Conservation (phyloP, 495 filamentous ascomycete genomes). For the Sordaria brevicollis region DNA sequence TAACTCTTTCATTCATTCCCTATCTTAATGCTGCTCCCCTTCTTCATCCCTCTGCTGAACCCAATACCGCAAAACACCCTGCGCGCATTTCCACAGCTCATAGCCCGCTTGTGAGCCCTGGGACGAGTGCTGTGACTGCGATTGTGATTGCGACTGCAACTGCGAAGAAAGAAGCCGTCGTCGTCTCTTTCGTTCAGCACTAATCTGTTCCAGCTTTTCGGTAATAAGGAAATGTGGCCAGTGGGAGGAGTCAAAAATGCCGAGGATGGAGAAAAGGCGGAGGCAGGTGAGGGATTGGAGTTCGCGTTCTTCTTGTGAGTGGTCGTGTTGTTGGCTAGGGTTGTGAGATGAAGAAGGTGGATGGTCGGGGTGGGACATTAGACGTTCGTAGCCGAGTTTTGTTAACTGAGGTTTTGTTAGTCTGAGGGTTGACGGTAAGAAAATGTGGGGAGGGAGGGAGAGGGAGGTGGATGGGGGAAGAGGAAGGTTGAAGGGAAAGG, state of each 20-base stretch:
- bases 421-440: too few species aligned
- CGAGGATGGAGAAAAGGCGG: neutral
- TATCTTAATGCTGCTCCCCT: neutral
- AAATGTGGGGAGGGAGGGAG: neutral
- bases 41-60: neutral
- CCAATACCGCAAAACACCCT: neutral
- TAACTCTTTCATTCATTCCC: too few species aligned
- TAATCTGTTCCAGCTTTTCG: neutral
- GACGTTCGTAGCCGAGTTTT: constrained; percentile 6
- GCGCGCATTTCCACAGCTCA: neutral
- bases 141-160: too few species aligned
- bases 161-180: too few species aligned
- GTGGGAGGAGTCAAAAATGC: constrained; percentile 2
- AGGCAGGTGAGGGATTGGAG: neutral
- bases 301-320: neutral
- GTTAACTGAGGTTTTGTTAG: constrained; percentile 2
- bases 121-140: too few species aligned
- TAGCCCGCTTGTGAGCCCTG: too few species aligned
- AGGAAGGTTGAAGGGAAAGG: neutral
- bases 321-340: neutral
- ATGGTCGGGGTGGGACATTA: neutral
- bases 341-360: neutral
- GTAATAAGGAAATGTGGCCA: constrained; percentile 4
- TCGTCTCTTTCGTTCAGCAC: neutral
- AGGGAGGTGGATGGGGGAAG: neutral